Base-by-base conservation (phyloP, 176 grass and related monocot genomes). In the Typha latifolia region DNA sequence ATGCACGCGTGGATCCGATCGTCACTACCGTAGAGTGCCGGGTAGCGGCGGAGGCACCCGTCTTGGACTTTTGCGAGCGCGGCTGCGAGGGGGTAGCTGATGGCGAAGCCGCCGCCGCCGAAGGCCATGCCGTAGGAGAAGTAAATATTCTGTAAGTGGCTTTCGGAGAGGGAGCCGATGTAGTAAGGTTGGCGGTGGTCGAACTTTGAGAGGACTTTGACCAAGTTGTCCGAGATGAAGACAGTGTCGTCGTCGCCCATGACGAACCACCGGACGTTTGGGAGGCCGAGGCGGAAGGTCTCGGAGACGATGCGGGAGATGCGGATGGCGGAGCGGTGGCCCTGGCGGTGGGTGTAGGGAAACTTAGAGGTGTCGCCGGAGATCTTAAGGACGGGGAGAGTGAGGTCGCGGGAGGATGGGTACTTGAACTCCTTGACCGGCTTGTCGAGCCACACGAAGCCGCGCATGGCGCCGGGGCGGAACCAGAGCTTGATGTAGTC, bases 211-310 rank as follows among this genome's bases (percentile, higher is more conserved):
- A 99, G 95, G 11, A 91, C 74, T 51, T 61, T 52, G 49, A 89
- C 83, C 62, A 99, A 89, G 79, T 99, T 99, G 72, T 90, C 89
- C 0, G 95, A 75, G 75, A 99, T 52, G 81, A 99, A 99, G 67
- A 90, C 77, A 14, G 95, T 99, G 81, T 99, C 95, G 63, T 99
- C 95, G 63, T 99, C 95, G 34, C 95, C 95, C 95, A 99, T 94
- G 24, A 99, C 95, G 71, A 81, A 99, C 95, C 95, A 99, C n/a
- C 86, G 86, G 32, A 90, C 86, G 10, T 72, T 70, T 3, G 86
- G 74, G 9, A 99, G 95, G 34, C 79, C 79, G 14, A 99, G 86
- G 67, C 86, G 86, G 81, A 78, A 84, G 4, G 89, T 99, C 81
- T 99, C 94, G 63, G 94, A 90, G 64, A 93, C 94, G 79, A 99